Percentiles rank a stretch among this genome's conserved stretches.
These are phyloP conservation scores for Thuja plicata DNA, from an alignment of 83 land plant species.

Conservation along the genomic window DNA sequence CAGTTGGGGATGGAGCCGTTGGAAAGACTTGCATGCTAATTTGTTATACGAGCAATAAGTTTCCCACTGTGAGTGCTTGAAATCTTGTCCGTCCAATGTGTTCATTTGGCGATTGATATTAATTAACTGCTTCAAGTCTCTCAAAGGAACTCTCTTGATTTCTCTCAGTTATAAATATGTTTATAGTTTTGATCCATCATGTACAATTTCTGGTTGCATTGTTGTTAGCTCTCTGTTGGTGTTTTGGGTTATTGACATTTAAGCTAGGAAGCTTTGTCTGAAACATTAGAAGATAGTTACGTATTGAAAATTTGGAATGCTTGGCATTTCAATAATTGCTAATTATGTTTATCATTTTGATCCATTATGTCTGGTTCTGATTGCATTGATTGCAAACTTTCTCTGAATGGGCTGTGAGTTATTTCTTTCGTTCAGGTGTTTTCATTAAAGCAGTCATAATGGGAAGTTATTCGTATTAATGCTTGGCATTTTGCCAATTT, in stretches of 20 bases:
- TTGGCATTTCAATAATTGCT: background rate
- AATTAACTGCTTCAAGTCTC: background rate
- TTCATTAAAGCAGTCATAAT: background rate
- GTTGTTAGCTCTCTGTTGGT: background rate
- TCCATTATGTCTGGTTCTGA: background rate
- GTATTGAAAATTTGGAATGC: background rate
- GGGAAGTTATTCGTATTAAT: background rate
- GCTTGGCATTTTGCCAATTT: background rate
- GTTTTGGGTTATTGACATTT: background rate
- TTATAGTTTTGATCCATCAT: background rate
- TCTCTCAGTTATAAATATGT: background rate
- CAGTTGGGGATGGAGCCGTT: slow-evolving; percentile 82
- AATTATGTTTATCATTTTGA: background rate
- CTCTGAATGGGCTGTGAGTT: background rate
- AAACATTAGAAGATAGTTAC: background rate
- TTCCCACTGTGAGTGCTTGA: slow-evolving; percentile 60
- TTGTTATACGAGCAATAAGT: slow-evolving; percentile 75
- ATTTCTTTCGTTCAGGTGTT: background rate
- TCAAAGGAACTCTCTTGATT: background rate
- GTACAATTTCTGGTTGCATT: background rate
- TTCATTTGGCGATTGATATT: background rate
- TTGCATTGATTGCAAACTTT: background rate
- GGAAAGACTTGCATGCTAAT: slow-evolving; percentile 84
- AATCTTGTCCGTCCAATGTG: background rate
- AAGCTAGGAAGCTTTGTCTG: background rate